Percentiles rank a stretch among this genome's conserved stretches.
phyloP scores from a whole-genome alignment of 495 filamentous ascomycete genomes.

The Chaetomidium leptoderma region DNA sequence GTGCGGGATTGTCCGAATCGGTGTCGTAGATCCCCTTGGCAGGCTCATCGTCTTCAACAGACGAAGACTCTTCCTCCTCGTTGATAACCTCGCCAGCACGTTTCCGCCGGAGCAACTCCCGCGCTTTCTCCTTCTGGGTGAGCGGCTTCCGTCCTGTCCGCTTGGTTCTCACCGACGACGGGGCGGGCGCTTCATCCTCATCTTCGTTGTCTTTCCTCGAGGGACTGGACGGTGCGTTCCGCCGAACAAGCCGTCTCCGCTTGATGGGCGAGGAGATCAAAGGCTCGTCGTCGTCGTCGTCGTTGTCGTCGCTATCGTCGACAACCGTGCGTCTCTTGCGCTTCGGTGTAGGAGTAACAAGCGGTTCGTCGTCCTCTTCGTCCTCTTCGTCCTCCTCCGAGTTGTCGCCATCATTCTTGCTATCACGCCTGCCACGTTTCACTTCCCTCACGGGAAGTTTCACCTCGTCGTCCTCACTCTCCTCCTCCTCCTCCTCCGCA shows the following conservation, averaged over 20 bases:
- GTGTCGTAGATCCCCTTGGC: constrained; percentile 41
- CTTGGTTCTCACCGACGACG: background rate
- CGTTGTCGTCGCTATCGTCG: constrained; percentile 14
- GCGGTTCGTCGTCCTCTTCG: constrained; percentile 15
- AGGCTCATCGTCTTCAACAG: constrained; percentile 34
- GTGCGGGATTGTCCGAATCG: constrained; percentile 35
- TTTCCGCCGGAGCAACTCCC: constrained; percentile 28
- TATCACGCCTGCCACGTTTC: background rate
- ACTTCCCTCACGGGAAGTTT: background rate
- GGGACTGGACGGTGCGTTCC: background rate
- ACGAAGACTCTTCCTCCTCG: constrained; percentile 32
- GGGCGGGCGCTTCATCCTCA: constrained; percentile 11
- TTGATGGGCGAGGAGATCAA: constrained; percentile 15
- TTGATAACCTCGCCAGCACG: constrained; percentile 54
- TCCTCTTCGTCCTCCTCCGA: background rate
- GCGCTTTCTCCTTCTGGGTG: constrained; percentile 29
- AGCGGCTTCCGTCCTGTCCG: constrained; percentile 13
- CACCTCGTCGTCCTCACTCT: background rate
- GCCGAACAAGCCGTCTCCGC: constrained; percentile 12
- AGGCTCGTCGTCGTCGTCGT: constrained; percentile 11
- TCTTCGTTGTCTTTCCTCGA: background rate
- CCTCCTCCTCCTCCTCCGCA: background rate
- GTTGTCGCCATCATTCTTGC: background rate
- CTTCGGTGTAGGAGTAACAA: constrained; percentile 11
- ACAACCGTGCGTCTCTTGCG: constrained; percentile 9